Conservation (phyloP, 345 rosid species). For the Salix suchowensis region DNA sequence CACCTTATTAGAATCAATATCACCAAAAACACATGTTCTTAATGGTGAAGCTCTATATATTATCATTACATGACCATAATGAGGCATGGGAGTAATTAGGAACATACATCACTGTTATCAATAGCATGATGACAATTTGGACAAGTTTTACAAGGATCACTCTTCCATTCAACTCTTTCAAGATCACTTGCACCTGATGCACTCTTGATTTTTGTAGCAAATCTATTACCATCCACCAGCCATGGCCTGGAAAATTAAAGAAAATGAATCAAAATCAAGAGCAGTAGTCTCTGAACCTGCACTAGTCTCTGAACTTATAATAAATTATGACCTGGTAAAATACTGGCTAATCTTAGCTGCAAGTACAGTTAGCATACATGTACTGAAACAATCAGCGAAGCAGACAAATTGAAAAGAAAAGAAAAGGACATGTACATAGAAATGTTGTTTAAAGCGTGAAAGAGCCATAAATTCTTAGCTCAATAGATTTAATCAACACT, state of each 20-base stretch:
- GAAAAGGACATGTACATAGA: neutral
- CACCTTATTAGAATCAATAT: neutral
- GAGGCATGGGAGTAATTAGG: neutral
- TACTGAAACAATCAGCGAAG: neutral
- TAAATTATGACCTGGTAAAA: neutral
- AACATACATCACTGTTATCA: constrained; percentile 81
- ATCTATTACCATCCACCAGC: constrained; percentile 74
- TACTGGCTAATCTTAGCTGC: neutral
- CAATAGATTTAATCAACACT: too few species aligned
- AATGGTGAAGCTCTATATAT: neutral
- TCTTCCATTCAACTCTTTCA: constrained; percentile 52
- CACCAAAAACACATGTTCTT: neutral
- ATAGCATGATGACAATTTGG: constrained; percentile 70
- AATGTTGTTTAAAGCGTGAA: neutral
- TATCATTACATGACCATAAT: neutral
- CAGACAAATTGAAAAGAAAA: neutral
- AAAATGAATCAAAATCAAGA: neutral
- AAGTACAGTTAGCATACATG: too few species aligned
- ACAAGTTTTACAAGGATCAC: constrained; percentile 81
- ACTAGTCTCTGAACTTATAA: neutral
- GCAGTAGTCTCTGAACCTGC: neutral
- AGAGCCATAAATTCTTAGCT: neutral
- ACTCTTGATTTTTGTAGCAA: constrained; percentile 84
- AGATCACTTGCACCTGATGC: constrained; percentile 52
- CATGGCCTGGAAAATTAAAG: constrained; percentile 54